Percentiles rank a stretch among this genome's conserved stretches.
phyloP scores from a whole-genome alignment of 257 asterid species.

The Nicotiana tabacum region DNA sequence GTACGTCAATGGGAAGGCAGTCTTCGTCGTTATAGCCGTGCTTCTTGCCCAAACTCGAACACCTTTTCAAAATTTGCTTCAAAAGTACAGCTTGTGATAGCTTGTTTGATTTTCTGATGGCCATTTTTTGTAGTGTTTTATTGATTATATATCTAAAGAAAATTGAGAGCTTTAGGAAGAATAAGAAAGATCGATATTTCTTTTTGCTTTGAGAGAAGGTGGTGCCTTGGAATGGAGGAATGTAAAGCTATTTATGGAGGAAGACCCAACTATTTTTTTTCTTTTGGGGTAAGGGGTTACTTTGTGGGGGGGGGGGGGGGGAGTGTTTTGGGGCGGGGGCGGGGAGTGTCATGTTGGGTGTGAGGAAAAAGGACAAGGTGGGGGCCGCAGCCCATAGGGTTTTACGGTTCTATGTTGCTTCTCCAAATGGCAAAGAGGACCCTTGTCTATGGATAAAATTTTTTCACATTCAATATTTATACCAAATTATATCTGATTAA shows the following conservation, averaged over 20 bases:
- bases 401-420: constrained; percentile 1
- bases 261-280: not conserved
- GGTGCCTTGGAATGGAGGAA: not conserved
- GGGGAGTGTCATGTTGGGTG: too few species aligned
- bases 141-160: not conserved
- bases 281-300: not conserved
- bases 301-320: not conserved
- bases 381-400: constrained; percentile 6
- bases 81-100: constrained; percentile 6
- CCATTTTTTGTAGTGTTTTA: constrained; percentile 15
- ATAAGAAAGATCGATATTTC: not conserved
- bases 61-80: constrained; percentile 11
- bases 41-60: constrained; percentile 3
- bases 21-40: not conserved
- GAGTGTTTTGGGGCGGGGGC: not conserved
- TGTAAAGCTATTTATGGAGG: constrained; percentile 43
- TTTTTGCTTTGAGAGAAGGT: not conserved
- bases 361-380: not conserved
- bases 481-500: too few species aligned
- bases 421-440: constrained; percentile 1
- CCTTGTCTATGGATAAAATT: not conserved
- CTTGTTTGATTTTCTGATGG: constrained; percentile 12
- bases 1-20: not conserved
- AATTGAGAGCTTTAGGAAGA: not conserved
- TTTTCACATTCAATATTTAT: too few species aligned